phyloP scores from a whole-genome alignment of 2,329 filamentous ascomycete genomes.

The Colletotrichum tanaceti region DNA sequence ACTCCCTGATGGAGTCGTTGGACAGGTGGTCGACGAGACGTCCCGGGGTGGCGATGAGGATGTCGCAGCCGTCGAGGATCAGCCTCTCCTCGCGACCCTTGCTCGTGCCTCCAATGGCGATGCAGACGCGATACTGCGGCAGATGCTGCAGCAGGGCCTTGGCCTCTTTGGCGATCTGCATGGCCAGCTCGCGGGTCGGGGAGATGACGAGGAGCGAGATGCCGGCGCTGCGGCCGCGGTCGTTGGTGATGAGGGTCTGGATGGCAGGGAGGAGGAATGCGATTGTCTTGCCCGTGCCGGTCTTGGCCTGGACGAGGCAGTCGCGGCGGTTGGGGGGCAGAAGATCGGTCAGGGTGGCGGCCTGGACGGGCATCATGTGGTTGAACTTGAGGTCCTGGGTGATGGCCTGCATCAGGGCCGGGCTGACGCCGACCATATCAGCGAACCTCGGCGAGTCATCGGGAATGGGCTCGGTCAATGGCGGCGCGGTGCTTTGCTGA shows the following conservation, averaged over 20 bases:
- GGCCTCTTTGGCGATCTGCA: conserved; percentile 79
- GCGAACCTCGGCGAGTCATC: conserved; percentile 59
- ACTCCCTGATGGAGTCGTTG: conserved; percentile 75
- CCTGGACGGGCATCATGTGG: conserved; percentile 67
- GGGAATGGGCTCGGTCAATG: conserved; percentile 53
- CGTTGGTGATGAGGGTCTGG: conserved; percentile 73
- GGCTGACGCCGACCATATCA: conserved; percentile 58
- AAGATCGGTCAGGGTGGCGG: conserved; percentile 61
- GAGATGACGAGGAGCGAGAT: conserved; percentile 74
- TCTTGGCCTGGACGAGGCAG: conserved; percentile 83
- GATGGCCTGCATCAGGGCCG: conserved; percentile 60
- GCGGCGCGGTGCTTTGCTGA: conserved; percentile 45
- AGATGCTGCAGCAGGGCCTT: conserved; percentile 76
- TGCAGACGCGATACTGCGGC: conserved; percentile 78
- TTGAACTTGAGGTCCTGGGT: conserved; percentile 61
- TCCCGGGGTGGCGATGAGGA: conserved; percentile 84
- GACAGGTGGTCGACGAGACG: conserved; percentile 82
- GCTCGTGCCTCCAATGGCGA: conserved; percentile 84
- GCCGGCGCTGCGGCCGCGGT: conserved; percentile 49
- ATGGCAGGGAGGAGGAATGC: conserved; percentile 87
- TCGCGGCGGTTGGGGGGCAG: conserved; percentile 59
- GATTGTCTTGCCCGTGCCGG: conserved; percentile 87
- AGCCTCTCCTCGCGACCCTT: conserved; percentile 77
- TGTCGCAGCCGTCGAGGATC: conserved; percentile 78
- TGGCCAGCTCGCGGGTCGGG: conserved; percentile 76